Percentiles rank a stretch among this genome's conserved stretches.
phyloP scores from a whole-genome alignment of 441 rosid species.

The Pelargonium australe region DNA sequence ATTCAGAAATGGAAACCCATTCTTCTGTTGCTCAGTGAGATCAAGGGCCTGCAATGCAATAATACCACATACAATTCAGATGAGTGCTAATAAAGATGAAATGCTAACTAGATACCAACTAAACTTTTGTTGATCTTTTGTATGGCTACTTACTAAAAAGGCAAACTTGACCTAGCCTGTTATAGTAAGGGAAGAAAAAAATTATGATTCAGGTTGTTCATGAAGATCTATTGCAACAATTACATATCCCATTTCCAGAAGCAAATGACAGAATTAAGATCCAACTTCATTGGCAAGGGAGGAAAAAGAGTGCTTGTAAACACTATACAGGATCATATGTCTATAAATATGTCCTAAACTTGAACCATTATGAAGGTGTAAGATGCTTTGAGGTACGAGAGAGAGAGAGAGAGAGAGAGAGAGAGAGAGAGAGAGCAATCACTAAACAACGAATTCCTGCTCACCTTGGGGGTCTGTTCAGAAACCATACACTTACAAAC shows the following conservation, averaged over 20 bases:
- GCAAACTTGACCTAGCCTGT: background rate
- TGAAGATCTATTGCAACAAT: background rate
- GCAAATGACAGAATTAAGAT: background rate
- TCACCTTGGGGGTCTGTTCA: conserved; percentile 1
- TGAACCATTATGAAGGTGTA: background rate
- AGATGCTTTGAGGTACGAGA: background rate
- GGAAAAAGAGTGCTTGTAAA: background rate
- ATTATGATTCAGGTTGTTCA: background rate
- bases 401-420: conserved; percentile 4
- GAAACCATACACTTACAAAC: background rate
- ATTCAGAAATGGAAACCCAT: conserved; percentile 14
- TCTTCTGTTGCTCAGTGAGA: conserved; percentile 10
- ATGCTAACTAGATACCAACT: conserved; percentile 8
- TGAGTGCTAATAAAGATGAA: conserved; percentile 8
- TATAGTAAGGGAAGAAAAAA: background rate
- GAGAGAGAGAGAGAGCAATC: conserved; percentile 1
- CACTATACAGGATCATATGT: background rate
- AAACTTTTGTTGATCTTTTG: conserved; percentile 8
- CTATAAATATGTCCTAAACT: background rate
- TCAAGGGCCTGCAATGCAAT: conserved; percentile 22
- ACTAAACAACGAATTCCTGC: background rate
- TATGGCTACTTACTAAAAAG: background rate
- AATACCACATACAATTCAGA: conserved; percentile 16
- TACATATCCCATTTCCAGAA: background rate
- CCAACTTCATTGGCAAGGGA: background rate